phyloP scores from a whole-genome alignment of 306 rosid genomes.

The Malus orientalis region DNA sequence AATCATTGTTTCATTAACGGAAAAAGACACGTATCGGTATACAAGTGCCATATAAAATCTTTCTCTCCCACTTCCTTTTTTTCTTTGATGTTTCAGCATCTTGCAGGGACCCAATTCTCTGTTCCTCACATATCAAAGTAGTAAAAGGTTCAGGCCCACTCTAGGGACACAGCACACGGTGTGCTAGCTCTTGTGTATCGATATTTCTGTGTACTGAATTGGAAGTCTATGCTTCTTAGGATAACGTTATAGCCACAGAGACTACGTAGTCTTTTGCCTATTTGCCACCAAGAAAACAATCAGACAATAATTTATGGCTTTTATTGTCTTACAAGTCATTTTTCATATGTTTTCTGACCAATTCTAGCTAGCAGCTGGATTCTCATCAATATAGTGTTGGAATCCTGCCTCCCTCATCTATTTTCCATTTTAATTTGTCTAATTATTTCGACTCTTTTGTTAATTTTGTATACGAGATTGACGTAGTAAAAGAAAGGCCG shows the following conservation, averaged over 20 bases:
- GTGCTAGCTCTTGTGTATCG: background rate
- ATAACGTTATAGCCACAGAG: background rate
- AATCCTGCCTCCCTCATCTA: background rate
- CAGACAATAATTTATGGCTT: slow-evolving; percentile 29
- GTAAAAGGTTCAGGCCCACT: slow-evolving; percentile 45
- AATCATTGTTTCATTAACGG: too few relatives aligned
- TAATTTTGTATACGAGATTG: background rate
- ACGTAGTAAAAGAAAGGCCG: background rate
- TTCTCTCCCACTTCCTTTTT: background rate
- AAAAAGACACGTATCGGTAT: fast-evolving
- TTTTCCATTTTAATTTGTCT: background rate
- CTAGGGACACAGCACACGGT: slow-evolving; percentile 28
- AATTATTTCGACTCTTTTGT: background rate
- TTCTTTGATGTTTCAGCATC: slow-evolving; percentile 37
- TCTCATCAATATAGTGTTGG: background rate
- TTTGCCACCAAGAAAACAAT: slow-evolving; percentile 6
- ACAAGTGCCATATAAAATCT: background rate
- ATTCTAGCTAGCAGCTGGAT: slow-evolving; percentile 8
- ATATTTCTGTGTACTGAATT: background rate
- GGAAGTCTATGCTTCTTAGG: background rate
- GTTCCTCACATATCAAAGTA: slow-evolving; percentile 22
- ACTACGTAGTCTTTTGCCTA: background rate
- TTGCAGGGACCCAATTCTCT: slow-evolving; percentile 31
- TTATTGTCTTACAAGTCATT: slow-evolving; percentile 18
- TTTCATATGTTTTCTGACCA: slow-evolving; percentile 15